Conservation (phyloP, 441 rosid genomes). For the Geranium incanum region DNA sequence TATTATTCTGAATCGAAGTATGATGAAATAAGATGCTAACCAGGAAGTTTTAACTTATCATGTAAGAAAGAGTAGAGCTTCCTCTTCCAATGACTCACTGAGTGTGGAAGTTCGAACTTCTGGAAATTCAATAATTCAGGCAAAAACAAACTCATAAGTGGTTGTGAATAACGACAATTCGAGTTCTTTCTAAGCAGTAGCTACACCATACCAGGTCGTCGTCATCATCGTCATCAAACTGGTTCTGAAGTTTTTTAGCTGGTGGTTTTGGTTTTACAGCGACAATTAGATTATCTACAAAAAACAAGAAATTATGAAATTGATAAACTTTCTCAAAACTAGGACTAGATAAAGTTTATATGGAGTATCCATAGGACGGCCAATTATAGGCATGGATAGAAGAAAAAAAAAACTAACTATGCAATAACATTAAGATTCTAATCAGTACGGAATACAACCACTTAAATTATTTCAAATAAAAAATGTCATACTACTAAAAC, state of each 20-base stretch:
- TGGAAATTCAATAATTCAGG: constrained; percentile 23
- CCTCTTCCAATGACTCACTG: constrained; percentile 66
- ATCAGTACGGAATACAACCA: background rate
- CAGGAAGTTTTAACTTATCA: constrained; percentile 64
- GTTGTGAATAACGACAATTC: background rate
- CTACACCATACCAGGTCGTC: constrained; percentile 46
- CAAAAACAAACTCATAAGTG: background rate
- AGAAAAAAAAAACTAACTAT: background rate
- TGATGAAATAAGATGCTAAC: constrained; percentile 33
- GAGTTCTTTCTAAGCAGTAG: constrained; percentile 16
- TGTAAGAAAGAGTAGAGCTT: constrained; percentile 51
- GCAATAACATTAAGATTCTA: background rate
- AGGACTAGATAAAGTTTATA: constrained; percentile 1
- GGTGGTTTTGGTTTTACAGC: constrained; percentile 76
- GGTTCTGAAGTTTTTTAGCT: constrained; percentile 39
- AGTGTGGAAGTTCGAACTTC: constrained; percentile 71
- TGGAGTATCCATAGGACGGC: background rate
- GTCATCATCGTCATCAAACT: constrained; percentile 41
- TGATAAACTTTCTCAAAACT: background rate
- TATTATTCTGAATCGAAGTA: constrained; percentile 12
- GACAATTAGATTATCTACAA: constrained; percentile 56
- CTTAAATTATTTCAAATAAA: background rate
- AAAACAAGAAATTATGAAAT: constrained; percentile 10
- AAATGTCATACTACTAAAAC: background rate
- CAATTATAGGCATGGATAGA: background rate